These are phyloP conservation scores for Corchorus capsularis DNA, from an alignment of 345 rosid genomes.

Conservation along the genomic window DNA sequence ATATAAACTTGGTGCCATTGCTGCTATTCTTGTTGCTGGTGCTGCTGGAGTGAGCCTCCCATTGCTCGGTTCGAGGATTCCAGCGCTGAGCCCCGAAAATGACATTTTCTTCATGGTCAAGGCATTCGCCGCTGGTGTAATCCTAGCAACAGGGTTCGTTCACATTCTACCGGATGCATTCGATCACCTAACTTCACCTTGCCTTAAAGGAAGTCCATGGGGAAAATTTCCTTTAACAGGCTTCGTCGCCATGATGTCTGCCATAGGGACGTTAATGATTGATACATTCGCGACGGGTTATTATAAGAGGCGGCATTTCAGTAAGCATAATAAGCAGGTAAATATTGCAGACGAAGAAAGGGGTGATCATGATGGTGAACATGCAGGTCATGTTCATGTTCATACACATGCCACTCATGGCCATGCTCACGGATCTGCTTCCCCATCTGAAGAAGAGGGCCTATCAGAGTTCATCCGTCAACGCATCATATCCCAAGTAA, in stretches of 20 bases:
- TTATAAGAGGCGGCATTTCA: slow-evolving; percentile 44
- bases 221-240: slow-evolving; percentile 58
- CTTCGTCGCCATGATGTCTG: slow-evolving; percentile 58
- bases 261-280: slow-evolving; percentile 55
- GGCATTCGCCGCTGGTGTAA: slow-evolving; percentile 72
- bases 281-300: slow-evolving; percentile 56
- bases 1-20: slow-evolving; percentile 47
- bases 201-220: slow-evolving; percentile 48
- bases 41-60: slow-evolving; percentile 58
- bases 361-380: slow-evolving; percentile 20
- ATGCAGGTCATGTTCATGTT: slow-evolving; percentile 56
- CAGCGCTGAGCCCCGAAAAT: slow-evolving; percentile 47
- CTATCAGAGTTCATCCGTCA: slow-evolving; percentile 42
- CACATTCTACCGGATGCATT: slow-evolving; percentile 70
- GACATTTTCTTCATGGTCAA: slow-evolving; percentile 59
- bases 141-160: slow-evolving; percentile 63
- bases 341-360: slow-evolving; percentile 39
- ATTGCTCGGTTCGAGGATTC: slow-evolving; percentile 38
- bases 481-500: slow-evolving; percentile 54
- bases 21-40: slow-evolving; percentile 57
- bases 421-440: slow-evolving; percentile 60
- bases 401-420: slow-evolving; percentile 69
- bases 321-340: slow-evolving; percentile 23
- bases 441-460: slow-evolving; percentile 16
- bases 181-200: slow-evolving; percentile 53